Evolutionary conservation across 2,329 filamentous ascomycete genomes (phyloP).

Genomic region (Lachnum nothofagi): DNA sequence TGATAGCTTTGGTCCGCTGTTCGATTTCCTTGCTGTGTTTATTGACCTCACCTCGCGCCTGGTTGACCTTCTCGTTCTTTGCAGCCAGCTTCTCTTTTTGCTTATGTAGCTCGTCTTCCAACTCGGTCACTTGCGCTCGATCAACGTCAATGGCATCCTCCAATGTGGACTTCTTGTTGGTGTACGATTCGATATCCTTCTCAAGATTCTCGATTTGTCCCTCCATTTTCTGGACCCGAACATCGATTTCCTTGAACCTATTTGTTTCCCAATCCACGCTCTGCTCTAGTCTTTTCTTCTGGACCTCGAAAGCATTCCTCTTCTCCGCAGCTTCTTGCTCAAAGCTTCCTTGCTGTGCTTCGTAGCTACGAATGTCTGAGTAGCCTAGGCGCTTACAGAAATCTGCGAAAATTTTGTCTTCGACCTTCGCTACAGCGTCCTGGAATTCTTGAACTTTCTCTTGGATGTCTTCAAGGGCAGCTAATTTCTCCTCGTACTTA

Average conservation of each 20-base stretch:
- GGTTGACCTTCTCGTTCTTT: slow-evolving; percentile 70
- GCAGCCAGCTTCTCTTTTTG: slow-evolving; percentile 63
- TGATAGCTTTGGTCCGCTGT: slow-evolving; percentile 66
- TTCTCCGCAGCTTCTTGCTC: slow-evolving; percentile 87
- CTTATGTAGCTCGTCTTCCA: slow-evolving; percentile 67
- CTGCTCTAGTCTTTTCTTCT: slow-evolving; percentile 68
- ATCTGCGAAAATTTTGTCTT: slow-evolving; percentile 77
- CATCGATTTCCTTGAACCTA: slow-evolving; percentile 53
- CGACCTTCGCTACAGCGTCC: slow-evolving; percentile 68
- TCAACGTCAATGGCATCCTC: slow-evolving; percentile 67
- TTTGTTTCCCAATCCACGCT: slow-evolving; percentile 53
- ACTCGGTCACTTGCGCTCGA: slow-evolving; percentile 68
- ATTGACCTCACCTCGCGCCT: slow-evolving; percentile 73
- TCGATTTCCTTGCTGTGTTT: slow-evolving; percentile 83
- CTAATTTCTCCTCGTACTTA: slow-evolving; percentile 68
- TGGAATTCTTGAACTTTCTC: slow-evolving; percentile 51
- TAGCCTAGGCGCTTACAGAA: slow-evolving; percentile 90
- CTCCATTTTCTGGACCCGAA: slow-evolving; percentile 65
- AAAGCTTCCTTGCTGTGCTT: slow-evolving; percentile 84
- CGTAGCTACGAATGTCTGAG: slow-evolving; percentile 83
- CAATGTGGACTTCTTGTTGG: slow-evolving; percentile 68
- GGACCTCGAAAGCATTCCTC: slow-evolving; percentile 78
- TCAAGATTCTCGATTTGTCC: slow-evolving; percentile 61
- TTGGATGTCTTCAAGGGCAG: slow-evolving; percentile 60
- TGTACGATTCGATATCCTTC: slow-evolving; percentile 63